phyloP scores from a whole-genome alignment of 1,139 yeast genomes.

The Nadsonia starkeyi-henricii region DNA sequence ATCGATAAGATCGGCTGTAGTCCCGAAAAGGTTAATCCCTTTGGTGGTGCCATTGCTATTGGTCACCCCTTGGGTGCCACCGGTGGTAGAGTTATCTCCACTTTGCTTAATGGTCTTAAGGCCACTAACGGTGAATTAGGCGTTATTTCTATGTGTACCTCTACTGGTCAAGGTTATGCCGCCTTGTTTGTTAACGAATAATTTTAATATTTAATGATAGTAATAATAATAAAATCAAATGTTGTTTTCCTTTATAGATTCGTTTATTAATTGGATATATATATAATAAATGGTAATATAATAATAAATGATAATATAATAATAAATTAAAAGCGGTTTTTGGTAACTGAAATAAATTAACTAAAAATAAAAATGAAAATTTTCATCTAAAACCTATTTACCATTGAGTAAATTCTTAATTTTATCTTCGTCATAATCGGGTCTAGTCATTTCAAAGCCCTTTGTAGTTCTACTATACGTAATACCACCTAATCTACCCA shows the following conservation, averaged over 20 bases:
- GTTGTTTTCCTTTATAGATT: too few relatives aligned
- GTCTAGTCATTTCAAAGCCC: constrained; percentile 34
- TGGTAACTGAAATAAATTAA: too few relatives aligned
- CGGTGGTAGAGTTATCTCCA: constrained; percentile 27
- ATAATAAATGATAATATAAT: too few relatives aligned
- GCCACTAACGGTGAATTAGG: constrained; percentile 25
- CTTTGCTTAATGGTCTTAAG: constrained; percentile 26
- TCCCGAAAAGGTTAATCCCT: constrained; percentile 26
- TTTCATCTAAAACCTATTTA: too few relatives aligned
- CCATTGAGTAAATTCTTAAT: too few relatives aligned
- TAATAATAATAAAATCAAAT: too few relatives aligned
- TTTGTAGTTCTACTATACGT: constrained; percentile 32
- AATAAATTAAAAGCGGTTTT: too few relatives aligned
- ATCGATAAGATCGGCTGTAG: constrained; percentile 24
- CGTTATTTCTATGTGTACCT: constrained; percentile 31
- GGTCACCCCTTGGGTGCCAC: constrained; percentile 34
- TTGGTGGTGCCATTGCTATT: constrained; percentile 33
- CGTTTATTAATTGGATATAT: too few relatives aligned
- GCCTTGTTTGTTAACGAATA: constrained; percentile 26
- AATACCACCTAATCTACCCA: constrained; percentile 43
- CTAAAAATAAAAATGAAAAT: too few relatives aligned
- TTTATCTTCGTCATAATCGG: constrained; percentile 22
- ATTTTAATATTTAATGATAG: too few relatives aligned
- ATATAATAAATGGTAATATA: too few relatives aligned
- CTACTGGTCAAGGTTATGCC: constrained; percentile 34